Base-by-base conservation (phyloP, 1,139 yeast species). In the Yamadazyma oceani region DNA sequence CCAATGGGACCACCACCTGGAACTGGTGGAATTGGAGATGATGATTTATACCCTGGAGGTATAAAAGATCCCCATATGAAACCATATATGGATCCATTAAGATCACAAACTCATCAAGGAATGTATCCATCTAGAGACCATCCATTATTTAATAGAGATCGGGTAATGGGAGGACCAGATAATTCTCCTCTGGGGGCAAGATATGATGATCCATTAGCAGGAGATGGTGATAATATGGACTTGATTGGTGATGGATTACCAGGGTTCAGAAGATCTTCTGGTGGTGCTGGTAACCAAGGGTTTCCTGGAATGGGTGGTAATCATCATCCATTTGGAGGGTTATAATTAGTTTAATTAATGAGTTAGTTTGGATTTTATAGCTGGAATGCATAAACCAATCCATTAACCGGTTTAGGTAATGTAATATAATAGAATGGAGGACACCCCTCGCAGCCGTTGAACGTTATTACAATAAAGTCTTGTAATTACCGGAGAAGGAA, bases 91-190 rank as follows among this genome's bases (percentile, higher is more conserved):
- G 49, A 43, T 38, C 49, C 44, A 4, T 41, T 48, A 31, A 41
- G 48, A 32, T 35, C 32, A 9, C 44, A 44, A 0, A 44, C 37
- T 22, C 62, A 57, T 22, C 77, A 78, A 4, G 83, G 83, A 0
- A 78, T 79, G 84, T 60, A 74, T 42, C 80, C 82, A 1, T 64
- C 75, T 9, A 50, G 64, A 4, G 54, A 68, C 31, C 82, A 78
- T 49, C 82, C 82, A 0, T 43, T 78, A 8, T 78, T 78, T 46
- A 57, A 58, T 14, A 38, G 47, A 11, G 45, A 42, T 3, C 41
- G 51, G 9, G 4, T 29, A 12, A 21, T 30, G 32, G 45, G 50
- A 4, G 56, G 50, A 9, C 41, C 46, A 2, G 53, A 61, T 61
- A 4, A 47, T 49, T 73, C 65, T 3, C 77, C 78, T 9, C 69